Base-by-base conservation (phyloP, 371 early-diverging fungal species). In the Mucor piriformis region DNA sequence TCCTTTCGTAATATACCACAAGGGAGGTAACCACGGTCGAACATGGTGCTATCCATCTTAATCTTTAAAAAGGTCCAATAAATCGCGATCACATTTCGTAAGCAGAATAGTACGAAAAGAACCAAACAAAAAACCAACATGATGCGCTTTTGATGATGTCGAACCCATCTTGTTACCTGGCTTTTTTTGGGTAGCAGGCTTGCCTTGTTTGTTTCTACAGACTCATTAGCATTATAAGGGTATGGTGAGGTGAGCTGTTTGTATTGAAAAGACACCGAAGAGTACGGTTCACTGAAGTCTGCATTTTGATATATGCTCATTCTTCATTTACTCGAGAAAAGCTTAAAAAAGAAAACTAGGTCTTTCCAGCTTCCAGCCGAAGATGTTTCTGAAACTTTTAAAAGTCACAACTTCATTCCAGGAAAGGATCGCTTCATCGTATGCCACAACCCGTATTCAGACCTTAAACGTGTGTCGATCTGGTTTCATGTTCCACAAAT, bases 1-100 rank as follows among this genome's bases (percentile, higher is more conserved):
- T 82, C 72, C 47, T 85, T 85, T 54, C 85, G 71, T 35, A 83
- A 69, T 12, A 72, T 53, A 11, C 77, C 76, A 50, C 85, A 85
- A 18, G 74, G 64, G 8, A 79, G 72, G 56, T 74, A 67, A 15
- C 82, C 81, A 49, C 73, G 65, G 50, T 85, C 83, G 62, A 81
- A 81, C 35, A 82, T 59, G 44, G 66, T 64, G 59, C 83, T 83
- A 50, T 80, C 73, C 54, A 79, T 23, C 67, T 83, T 83, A 67
- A 79, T 82, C n/a, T 72, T 67, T 3, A 72, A 37, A 37, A 84
- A 64, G 1, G 75, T 61, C 40, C 61, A 62, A 61, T 67, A 77
- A 6, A 74, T 59, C 2, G 67, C 48, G 15, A 76, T 70, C 6
- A 67, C 57, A 50, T 73, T 73, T 34, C 64, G 61, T 43, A 78